Evolutionary conservation across 768 basidiomycete species (phyloP).

Genomic region (Hericium erinaceus): DNA sequence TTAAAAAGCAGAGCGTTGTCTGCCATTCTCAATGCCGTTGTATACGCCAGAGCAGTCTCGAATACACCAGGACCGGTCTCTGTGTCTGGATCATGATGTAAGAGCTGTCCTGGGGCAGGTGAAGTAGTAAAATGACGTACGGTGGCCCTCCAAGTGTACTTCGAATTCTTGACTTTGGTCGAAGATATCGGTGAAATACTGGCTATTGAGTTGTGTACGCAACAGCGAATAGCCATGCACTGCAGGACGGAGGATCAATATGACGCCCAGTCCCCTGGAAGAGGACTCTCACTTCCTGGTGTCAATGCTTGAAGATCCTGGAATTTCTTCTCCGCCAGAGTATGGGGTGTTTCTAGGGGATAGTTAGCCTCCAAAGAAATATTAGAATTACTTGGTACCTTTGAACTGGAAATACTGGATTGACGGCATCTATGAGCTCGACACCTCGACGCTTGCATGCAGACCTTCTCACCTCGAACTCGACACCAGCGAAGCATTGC

Average conservation of each 20-base stretch:
- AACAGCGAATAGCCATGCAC: conserved; percentile 97
- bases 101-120: neutral
- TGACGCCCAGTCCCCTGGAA: neutral
- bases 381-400: conserved; percentile 33
- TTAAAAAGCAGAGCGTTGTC: conserved; percentile 94
- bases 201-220: conserved; percentile 80
- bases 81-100: conserved; percentile 45
- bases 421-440: neutral
- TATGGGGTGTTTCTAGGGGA: conserved; percentile 65
- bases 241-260: conserved; percentile 21
- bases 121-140: conserved; percentile 27
- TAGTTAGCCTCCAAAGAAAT: neutral
- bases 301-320: conserved; percentile 69
- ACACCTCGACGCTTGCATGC: neutral
- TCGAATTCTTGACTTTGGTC: conserved; percentile 65
- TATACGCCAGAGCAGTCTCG: conserved; percentile 84
- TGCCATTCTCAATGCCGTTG: conserved; percentile 69
- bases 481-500: conserved; percentile 76
- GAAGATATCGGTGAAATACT: conserved; percentile 85
- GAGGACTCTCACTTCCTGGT: conserved; percentile 66
- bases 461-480: conserved; percentile 69
- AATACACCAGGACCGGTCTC: conserved; percentile 88
- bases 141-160: conserved; percentile 80
- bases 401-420: conserved; percentile 82
- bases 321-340: conserved; percentile 72